Conservation (phyloP, 352 stramenopile species). For the Phytophthora aleatoria region DNA sequence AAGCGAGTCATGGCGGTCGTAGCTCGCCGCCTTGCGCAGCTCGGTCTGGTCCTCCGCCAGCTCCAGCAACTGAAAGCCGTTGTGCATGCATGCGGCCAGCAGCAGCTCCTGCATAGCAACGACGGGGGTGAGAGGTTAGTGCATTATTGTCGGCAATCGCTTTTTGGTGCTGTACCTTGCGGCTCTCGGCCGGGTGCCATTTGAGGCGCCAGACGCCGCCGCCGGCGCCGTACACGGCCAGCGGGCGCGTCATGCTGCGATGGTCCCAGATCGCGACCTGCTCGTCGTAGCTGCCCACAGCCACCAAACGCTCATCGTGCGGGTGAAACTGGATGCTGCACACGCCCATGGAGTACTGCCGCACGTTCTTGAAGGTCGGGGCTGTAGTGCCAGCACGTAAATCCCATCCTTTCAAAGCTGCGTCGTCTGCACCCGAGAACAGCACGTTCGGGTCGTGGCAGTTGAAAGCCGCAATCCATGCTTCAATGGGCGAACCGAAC, state of each 20-base stretch:
- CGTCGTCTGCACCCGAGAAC: conserved; percentile 84
- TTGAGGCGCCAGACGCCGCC: conserved; percentile 87
- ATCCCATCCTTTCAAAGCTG: conserved; percentile 81
- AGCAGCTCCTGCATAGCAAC: conserved; percentile 55
- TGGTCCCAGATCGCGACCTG: conserved; percentile 79
- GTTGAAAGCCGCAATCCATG: conserved; percentile 85
- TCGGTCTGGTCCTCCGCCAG: conserved; percentile 7
- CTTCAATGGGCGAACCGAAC: conserved; percentile 78
- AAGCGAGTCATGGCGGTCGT: conserved; percentile 75
- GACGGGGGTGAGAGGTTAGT: conserved; percentile 2
- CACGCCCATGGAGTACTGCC: conserved; percentile 80
- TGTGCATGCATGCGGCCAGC: conserved; percentile 86
- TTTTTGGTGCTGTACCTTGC: conserved; percentile 45
- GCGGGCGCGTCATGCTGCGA: conserved; percentile 60
- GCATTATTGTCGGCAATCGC: conserved; percentile 1
- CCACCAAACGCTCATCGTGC: conserved; percentile 61
- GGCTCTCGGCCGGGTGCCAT: conserved; percentile 60
- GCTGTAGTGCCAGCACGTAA: conserved; percentile 35
- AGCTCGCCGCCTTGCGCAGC: conserved; percentile 37
- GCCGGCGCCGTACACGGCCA: conserved; percentile 52
- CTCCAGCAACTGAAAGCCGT: conserved; percentile 81
- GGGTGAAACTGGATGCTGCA: conserved; percentile 88
- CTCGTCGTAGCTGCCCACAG: conserved; percentile 87
- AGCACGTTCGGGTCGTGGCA: conserved; percentile 77
- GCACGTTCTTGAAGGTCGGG: conserved; percentile 63